These are phyloP conservation scores for Rhynchosporium graminicola DNA, from an alignment of 2,329 filamentous ascomycete species.

Conservation along the genomic window DNA sequence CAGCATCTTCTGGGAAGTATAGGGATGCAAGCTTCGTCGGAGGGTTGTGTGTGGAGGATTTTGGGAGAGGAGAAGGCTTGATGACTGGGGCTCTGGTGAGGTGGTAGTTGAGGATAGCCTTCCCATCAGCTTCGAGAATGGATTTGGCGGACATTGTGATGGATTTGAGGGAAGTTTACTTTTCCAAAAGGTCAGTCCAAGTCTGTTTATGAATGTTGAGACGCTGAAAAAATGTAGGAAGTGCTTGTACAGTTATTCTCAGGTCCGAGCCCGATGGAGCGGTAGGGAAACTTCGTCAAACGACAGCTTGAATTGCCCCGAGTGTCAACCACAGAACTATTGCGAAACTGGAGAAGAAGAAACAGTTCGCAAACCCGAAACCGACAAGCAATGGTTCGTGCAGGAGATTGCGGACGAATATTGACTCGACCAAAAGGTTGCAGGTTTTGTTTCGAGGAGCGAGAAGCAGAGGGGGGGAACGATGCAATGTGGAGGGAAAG, in stretches of 20 bases:
- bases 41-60: slow-evolving; percentile 84
- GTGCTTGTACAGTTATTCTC: neutral
- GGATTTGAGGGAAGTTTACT: slow-evolving; percentile 33
- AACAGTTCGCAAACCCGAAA: slow-evolving; percentile 4
- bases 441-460: slow-evolving; percentile 9
- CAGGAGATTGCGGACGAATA: slow-evolving; percentile 8
- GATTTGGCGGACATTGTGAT: slow-evolving; percentile 88
- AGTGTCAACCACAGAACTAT: slow-evolving; percentile 7
- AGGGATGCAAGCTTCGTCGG: slow-evolving; percentile 88
- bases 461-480: slow-evolving; percentile 6
- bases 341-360: slow-evolving; percentile 10
- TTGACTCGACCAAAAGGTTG: slow-evolving; percentile 6
- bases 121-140: slow-evolving; percentile 98
- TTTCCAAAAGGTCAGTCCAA: slow-evolving; percentile 25
- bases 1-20: slow-evolving; percentile 87
- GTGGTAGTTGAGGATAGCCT: slow-evolving; percentile 99
- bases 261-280: slow-evolving; percentile 1
- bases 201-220: slow-evolving; percentile 9
- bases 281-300: neutral
- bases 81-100: slow-evolving; percentile 96
- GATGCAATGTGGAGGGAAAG: slow-evolving; percentile 15
- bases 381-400: neutral
- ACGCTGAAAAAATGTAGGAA: slow-evolving; percentile 22
- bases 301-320: neutral
- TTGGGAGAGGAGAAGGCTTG: slow-evolving; percentile 93